Conservation (phyloP, 148 eudicot genomes). For the Silene uniflora region DNA sequence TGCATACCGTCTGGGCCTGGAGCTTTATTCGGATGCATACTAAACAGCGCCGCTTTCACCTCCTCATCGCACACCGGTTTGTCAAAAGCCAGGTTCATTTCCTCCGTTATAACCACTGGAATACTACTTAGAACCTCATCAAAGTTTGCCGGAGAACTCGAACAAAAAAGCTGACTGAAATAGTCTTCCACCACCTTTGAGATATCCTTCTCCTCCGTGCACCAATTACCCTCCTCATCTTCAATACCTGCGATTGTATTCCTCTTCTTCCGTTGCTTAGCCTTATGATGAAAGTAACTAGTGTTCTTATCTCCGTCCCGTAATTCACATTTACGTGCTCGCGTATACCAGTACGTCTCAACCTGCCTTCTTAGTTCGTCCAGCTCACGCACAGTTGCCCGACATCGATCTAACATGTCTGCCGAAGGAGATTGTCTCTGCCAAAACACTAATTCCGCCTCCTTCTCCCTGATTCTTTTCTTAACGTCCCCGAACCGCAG, state of each 20-base stretch:
- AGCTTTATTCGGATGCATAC: conserved; percentile 3
- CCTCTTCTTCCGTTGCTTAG: background rate
- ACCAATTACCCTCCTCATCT: background rate
- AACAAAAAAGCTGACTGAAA: background rate
- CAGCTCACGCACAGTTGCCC: background rate
- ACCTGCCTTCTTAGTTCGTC: background rate
- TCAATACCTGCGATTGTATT: background rate
- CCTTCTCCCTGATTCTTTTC: background rate
- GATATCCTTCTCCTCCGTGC: background rate
- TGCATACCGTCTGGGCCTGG: background rate
- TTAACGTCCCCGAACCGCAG: background rate
- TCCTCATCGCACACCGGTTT: background rate
- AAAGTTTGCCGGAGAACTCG: too few species aligned
- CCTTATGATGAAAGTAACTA: background rate
- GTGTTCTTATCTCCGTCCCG: background rate
- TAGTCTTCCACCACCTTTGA: background rate
- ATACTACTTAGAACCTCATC: background rate
- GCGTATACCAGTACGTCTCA: background rate
- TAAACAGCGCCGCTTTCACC: background rate
- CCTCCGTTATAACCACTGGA: background rate
- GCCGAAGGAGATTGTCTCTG: background rate
- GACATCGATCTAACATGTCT: background rate
- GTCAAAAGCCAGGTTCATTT: background rate
- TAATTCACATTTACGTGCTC: background rate
- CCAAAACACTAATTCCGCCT: background rate